Evolutionary conservation across 2,329 filamentous ascomycete species (phyloP), one percentile per base, ranked within the genome.

Genomic region (Fusarium anguioides): DNA sequence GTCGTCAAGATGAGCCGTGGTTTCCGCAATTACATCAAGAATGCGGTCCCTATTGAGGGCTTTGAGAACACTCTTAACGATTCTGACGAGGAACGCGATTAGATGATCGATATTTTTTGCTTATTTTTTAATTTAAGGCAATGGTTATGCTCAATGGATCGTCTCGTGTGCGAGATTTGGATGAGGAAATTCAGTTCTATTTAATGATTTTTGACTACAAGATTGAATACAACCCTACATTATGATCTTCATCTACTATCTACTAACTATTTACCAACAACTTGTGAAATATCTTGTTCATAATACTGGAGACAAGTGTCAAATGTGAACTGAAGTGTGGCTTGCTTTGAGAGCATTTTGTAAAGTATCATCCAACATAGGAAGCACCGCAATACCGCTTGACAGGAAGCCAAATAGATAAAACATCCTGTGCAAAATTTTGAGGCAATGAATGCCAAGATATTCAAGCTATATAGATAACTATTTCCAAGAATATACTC

Each of bases 1-100:
- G 75, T 77, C n/a, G 74, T 76, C 37, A 76, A 77, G 69, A 75
- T 77, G 74, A 77, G 75, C 48, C 70, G 71, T 33, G 71, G 73
- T 15, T 77, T 77, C 68, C 75, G 74, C n/a, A 69, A 77, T 42
- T 77, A 75, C 40, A 73, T 75, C 35, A 71, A 73, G 37, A 57
- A 44, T 17, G 54, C 72, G 10, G 61, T 62, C 5, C 62, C 71
- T 9, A 31, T 69, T 20, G 64, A 72, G 23, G 64, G 64, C 1
- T 71, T 72, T 27, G 68, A 71, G 26, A 67, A 72, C 8, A 64
- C 66, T 5, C 39, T 62, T 9, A 20, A 58, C 12, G 66, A 68
- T 23, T 65, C 68, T 2, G 64, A 60, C 4, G 66, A 72, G 6
- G 68, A 71, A 12, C 48, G 40, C 18, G 50, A 56, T 5, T 52